Conservation (phyloP, 2,329 filamentous ascomycete genomes). For the Dothistroma septosporum region DNA sequence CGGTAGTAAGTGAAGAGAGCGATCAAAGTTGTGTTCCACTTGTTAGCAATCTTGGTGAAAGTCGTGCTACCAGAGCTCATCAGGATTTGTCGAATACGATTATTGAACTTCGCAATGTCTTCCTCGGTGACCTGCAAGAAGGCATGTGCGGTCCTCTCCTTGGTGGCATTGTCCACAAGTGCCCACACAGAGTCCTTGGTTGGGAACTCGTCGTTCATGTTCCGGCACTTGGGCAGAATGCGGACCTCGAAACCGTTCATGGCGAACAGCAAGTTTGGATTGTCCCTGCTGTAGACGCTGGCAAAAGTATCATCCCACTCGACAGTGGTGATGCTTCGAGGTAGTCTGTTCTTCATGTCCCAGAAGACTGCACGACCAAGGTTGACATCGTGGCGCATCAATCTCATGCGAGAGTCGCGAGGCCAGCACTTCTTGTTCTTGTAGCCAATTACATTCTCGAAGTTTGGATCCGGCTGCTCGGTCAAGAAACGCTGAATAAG, state of each 20-base stretch:
- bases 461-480: conserved; percentile 96
- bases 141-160: conserved; percentile 93
- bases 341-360: conserved; percentile 96
- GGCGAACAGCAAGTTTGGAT: conserved; percentile 92
- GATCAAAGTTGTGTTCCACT: conserved; percentile 98
- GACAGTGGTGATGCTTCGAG: conserved; percentile 90
- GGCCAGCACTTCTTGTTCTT: conserved; percentile 99
- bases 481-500: conserved; percentile 96
- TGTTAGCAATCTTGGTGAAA: conserved; percentile 99
- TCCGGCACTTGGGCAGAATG: conserved; percentile 90
- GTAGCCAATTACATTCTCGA: conserved; percentile 98
- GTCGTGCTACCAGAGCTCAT: conserved; percentile 99
- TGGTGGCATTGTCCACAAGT: conserved; percentile 89
- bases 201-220: conserved; percentile 92
- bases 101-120: conserved; percentile 98
- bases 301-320: conserved; percentile 99
- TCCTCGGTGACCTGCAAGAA: conserved; percentile 98
- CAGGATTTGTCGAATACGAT: conserved; percentile 93
- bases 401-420: conserved; percentile 90
- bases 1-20: conserved; percentile 98
- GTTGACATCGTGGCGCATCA: conserved; percentile 99
- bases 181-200: conserved; percentile 99
- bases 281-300: conserved; percentile 96
- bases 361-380: conserved; percentile 96
- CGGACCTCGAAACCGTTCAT: conserved; percentile 98